Base-by-base conservation (phyloP, 164 flowering plant genomes). In the Vitis labrusca region DNA sequence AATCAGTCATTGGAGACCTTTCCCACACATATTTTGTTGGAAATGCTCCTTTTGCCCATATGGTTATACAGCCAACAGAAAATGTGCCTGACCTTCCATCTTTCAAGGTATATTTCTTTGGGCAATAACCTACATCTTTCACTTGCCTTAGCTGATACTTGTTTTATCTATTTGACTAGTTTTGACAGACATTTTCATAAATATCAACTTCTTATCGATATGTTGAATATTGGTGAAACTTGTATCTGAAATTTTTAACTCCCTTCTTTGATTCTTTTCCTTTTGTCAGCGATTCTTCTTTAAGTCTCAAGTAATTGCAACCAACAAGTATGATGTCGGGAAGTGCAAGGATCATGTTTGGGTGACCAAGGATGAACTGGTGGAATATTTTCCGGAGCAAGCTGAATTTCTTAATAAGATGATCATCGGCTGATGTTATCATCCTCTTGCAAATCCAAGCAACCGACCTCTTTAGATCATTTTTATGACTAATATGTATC, bases 41-140 rank as follows among this genome's bases (percentile, higher is more conserved):
- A 55, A 95, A 95, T 85, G 97, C 97, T 74, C 99, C 98, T 8
- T 85, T 95, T 80, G 98, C 90, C 53, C 98, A 93, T 80, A 84
- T 83, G 82, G 85, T 70, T 63, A 63, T 85, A 65, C 84, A 81
- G 49, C 82, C 90, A 58, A 72, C 82, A n/a, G 90, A 86, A 32
- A 72, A 76, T 44, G 67, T 14, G 1, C 61, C 77, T 48, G 83
- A 72, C 13, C 15, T 73, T 68, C 71, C 83, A 30, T 65, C 88
- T 48, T 79, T 85, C 19, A 94, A 91, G 99, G 98, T 92, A 90
- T 58, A 19, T 37, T 66, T 50, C 60, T 17, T 16, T 23, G 27
- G 27, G 27, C 27, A 23, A 23, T 23, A 23, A 23, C 27, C 8
- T 37, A 3, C 44, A 37, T 37, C 7, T 37, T 37, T 37, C 7